Base-by-base conservation (phyloP, 345 rosid species). In the Fremontodendron californicum region DNA sequence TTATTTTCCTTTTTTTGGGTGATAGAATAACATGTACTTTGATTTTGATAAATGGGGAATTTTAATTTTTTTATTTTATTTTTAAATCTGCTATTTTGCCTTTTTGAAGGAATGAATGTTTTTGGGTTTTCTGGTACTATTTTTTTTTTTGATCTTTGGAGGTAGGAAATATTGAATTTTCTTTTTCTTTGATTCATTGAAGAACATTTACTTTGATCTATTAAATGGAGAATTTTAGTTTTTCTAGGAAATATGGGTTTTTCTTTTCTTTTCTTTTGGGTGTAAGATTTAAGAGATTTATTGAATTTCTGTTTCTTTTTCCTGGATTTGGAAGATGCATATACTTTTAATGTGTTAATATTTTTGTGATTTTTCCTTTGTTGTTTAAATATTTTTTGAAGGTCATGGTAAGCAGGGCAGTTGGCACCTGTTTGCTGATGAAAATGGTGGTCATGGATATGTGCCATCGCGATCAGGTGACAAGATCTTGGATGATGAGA, bases 351-450 rank as follows among this genome's bases (percentile, higher is more conserved):
- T 78, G 25, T 80, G 78, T 86, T 81, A 65, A 79, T 88, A 71
- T 27, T 81, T 23, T 84, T 66, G 31, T 80, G 29, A 12, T 68
- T 63, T 55, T 67, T 67, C 43, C 68, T 52, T 16, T 63, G 68
- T 76, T 79, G 79, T 72, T 84, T 78, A 18, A 83, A 79, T 84
- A 65, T 82, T 81, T 75, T 78, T 75, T 90, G 86, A 88, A 94
- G 98, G 96, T 89, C 91, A 96, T 81, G 92, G 89, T 85, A 93
- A 91, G 98, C 97, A 90, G 88, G 96, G 94, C 74, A 91, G 89
- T 45, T 91, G 94, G 87, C 90, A 90, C 84, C 62, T 82, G 81
- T 88, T 87, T 85, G 78, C 81, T 10, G 97, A 91, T 55, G 97
- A 94, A 73, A 71, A 71, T 51, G 75, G 85, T 81, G 87, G 90